These are phyloP conservation scores for Rosa rugosa DNA, from an alignment of 306 rosid species.

Conservation along the genomic window DNA sequence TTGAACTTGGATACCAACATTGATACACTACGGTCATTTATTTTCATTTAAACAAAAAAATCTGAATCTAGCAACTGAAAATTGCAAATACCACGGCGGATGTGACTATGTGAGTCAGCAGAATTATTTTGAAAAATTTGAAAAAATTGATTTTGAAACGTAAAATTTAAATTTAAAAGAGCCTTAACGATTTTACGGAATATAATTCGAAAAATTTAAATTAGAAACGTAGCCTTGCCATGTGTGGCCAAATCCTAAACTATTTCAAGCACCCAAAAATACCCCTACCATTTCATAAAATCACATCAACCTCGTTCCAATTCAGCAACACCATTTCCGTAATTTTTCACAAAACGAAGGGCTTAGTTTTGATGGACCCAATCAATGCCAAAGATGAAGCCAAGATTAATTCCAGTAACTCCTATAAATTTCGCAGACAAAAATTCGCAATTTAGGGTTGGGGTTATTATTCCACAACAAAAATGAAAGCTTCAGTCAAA, in stretches of 20 bases:
- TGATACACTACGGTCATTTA: too few species aligned
- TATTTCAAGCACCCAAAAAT: not conserved
- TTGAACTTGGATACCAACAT: too few species aligned
- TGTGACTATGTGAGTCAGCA: not conserved
- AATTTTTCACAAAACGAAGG: not conserved
- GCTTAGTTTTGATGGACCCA: not conserved
- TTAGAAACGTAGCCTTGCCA: not conserved
- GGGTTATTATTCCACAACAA: not conserved
- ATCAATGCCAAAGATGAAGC: not conserved
- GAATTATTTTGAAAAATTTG: not conserved
- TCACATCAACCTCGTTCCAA: not conserved
- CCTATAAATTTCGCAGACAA: not conserved
- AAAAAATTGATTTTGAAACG: not conserved
- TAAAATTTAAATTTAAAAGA: not conserved
- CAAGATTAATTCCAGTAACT: not conserved
- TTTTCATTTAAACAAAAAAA: too few species aligned
- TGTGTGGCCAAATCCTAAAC: not conserved
- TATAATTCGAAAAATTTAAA: not conserved
- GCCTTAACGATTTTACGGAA: too few species aligned
- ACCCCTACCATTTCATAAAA: not conserved
- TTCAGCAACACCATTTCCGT: not conserved
- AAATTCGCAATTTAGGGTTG: slow-evolving; percentile 15
- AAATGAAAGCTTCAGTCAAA: slow-evolving; percentile 87
- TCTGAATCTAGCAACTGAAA: not conserved
- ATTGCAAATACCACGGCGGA: not conserved